Base-by-base conservation (phyloP, 179 eudicot species). In the Beta macrorhiza region DNA sequence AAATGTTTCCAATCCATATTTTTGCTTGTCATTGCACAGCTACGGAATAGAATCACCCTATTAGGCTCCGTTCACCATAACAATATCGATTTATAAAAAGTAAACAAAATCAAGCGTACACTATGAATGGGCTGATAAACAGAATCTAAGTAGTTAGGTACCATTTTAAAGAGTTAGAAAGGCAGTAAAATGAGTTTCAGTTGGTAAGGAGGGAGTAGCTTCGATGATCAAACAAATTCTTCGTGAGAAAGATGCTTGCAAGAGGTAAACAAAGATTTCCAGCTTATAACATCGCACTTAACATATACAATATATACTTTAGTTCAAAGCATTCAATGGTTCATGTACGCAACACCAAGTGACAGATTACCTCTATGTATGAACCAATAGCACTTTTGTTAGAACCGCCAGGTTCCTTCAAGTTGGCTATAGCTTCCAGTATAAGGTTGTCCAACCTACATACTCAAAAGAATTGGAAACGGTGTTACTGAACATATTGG, bases 331-430 rank as follows among this genome's bases (percentile, higher is more conserved):
- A 32, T 53, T 58, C 29, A 14, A 59, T 76, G 59, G 22, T n/a
- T 56, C 58, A 80, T 78, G 62, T n/a, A 73, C 13, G 53, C 49
- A 77, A 77, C 49, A 52, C 22, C 53, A 74, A 53, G 61, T 42
- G 42, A 17, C 77, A 52, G 25, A 64, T 62, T 88, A 96, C 99
- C 99, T 96, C 99, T 80, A 96, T 96, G 76, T 91, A 96, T 72
- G 93, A 81, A 80, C 92, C 97, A 71, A 96, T 94, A 70, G 99
- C 89, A 52, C 92, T 92, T 92, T 91, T 92, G 82, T 90, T 94
- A 82, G 96, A 91, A 78, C 99, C 99, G 83, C 93, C 96, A 81
- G 91, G 92, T 86, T 94, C 98, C 91, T 92, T 89, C 93, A 96
- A 86, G 89, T 86, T 92, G 81, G 83, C 90, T 84, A 96, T 89